Base-by-base conservation (phyloP, 2,329 filamentous ascomycete species). In the Parasarocladium wereldwijsianum region DNA sequence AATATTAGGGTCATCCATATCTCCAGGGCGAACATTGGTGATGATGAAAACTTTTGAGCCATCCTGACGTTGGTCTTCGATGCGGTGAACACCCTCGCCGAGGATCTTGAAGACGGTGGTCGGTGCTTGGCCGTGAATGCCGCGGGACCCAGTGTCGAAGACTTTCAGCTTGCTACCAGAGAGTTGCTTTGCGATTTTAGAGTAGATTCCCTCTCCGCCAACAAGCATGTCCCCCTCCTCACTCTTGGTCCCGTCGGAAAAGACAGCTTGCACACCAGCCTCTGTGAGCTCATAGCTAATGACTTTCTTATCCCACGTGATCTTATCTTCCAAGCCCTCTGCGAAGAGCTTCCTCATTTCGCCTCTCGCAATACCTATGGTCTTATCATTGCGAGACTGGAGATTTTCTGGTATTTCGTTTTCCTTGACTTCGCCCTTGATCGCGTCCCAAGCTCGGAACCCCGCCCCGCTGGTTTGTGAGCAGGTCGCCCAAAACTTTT, bases 111-210 rank as follows among this genome's bases (percentile, higher is more conserved):
- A 78, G 0, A 72, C 70, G 1, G 63, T 59, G 0, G 62, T 70
- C 0, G 70, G 68, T 6, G 74, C 70, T 43, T 76, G 70, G 0
- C 73, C 74, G 38, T 78, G 73, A 15, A 78, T 76, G 2, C 71
- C 70, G 27, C 72, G 50, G 0, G 71, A 66, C 3, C 72, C 71
- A 0, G 70, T 69, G 39, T 78, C 73, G 42, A 65, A 77, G 4
- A 71, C 63, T 44, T 73, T 76, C 26, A 76, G 44, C 28, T 51
- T 61, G 2, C 68, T 70, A 4, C 53, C 52, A 0, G 66, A 71
- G 4, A 76, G 50, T 47, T 78, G 71, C 39, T 59, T 64, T 0
- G 70, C 69, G 9, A 77, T 58, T 29, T 58, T 57, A 7, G 70
- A 76, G 40, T 69, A 65, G 23, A 76, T 64, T 8, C 74, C 73